Evolutionary conservation across 2,329 filamentous ascomycete species (phyloP).

Genomic region (Rosellinia necatrix): DNA sequence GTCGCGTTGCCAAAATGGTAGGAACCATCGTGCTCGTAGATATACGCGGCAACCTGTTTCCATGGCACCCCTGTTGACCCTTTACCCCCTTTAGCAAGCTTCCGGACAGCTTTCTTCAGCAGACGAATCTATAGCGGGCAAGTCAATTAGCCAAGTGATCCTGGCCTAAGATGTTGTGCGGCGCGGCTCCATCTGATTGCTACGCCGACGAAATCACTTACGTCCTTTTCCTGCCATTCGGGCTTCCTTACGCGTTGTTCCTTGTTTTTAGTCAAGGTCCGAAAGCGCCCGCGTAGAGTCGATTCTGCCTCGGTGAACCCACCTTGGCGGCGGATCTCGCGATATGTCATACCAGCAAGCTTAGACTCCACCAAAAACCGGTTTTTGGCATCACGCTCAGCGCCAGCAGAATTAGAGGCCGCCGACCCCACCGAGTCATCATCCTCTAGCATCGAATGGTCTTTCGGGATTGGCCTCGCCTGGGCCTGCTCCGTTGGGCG

Average conservation of each 20-base stretch:
- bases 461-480: constrained; percentile 15
- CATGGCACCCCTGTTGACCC: constrained; percentile 53
- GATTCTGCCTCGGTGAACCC: constrained; percentile 69
- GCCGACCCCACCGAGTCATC: not conserved
- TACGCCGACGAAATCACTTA: constrained; percentile 51
- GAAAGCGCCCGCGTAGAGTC: constrained; percentile 70
- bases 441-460: not conserved
- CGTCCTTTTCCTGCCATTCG: constrained; percentile 65
- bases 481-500: constrained; percentile 13
- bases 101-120: constrained; percentile 49
- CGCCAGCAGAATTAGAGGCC: constrained; percentile 8
- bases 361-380: constrained; percentile 60
- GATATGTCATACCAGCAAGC: constrained; percentile 64
- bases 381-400: constrained; percentile 47
- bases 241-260: constrained; percentile 68
- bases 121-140: constrained; percentile 47
- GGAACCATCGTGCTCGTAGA: constrained; percentile 55
- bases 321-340: constrained; percentile 61
- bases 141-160: not conserved
- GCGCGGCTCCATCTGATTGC: not conserved
- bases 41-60: constrained; percentile 61
- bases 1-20: constrained; percentile 65
- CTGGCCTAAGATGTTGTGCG: not conserved
- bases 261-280: constrained; percentile 67
- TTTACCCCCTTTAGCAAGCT: constrained; percentile 40